A percentile compares a stretch with the other conserved stretches of the same genome.
Conservation (phyloP, 805 yeast species). For the Saccharomyces jurei region DNA sequence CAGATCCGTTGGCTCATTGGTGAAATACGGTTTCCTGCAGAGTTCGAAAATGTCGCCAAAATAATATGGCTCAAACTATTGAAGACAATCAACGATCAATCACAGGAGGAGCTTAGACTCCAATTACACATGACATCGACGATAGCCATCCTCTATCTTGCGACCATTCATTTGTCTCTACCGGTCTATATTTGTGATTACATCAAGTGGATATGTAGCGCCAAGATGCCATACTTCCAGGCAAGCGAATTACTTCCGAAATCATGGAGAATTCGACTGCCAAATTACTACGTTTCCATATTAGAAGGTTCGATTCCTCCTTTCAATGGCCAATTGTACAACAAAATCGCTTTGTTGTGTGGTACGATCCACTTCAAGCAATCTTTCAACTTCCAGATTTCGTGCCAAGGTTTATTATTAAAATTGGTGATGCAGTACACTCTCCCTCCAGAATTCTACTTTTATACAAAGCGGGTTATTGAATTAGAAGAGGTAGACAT, state of each 20-base stretch:
- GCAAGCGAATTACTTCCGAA: constrained; percentile 36
- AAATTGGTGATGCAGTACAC: constrained; percentile 13
- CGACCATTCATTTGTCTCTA: constrained; percentile 38
- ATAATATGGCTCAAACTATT: constrained; percentile 31
- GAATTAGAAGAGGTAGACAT: neutral
- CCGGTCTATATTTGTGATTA: constrained; percentile 48
- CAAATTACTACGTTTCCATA: constrained; percentile 30
- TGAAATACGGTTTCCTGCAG: constrained; percentile 25
- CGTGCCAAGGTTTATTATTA: constrained; percentile 15
- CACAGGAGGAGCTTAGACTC: neutral
- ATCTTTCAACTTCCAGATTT: constrained; percentile 8
- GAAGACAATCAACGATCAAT: constrained; percentile 7
- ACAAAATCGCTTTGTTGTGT: constrained; percentile 16
- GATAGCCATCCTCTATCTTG: constrained; percentile 41
- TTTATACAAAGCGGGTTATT: constrained; percentile 12
- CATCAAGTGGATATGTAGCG: constrained; percentile 34
- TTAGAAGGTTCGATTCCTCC: constrained; percentile 39
- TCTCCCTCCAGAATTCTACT: constrained; percentile 24
- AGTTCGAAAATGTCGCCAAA: constrained; percentile 31
- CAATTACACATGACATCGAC: constrained; percentile 20
- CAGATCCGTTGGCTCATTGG: constrained; percentile 39
- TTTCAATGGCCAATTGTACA: constrained; percentile 31
- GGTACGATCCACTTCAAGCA: constrained; percentile 6
- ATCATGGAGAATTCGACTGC: constrained; percentile 31
- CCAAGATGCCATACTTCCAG: constrained; percentile 43